phyloP scores from a whole-genome alignment of 352 stramenopile species.

The Phytophthora sp. region DNA sequence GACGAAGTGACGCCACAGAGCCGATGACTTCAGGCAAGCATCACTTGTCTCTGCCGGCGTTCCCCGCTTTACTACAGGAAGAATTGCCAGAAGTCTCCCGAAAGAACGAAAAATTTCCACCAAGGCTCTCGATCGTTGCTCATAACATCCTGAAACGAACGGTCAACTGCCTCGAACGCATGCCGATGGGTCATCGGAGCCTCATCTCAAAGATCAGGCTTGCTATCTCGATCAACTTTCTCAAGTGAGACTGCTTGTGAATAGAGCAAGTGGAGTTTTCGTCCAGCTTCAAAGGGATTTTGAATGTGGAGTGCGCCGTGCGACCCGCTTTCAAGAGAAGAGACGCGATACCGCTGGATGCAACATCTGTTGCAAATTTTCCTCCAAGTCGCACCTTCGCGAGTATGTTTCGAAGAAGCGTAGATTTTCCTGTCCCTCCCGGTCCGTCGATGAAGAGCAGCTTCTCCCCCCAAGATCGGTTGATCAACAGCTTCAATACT shows the following conservation, averaged over 20 bases:
- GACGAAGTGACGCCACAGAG: slow-evolving; percentile 8
- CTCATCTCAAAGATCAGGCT: background rate
- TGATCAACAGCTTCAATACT: slow-evolving; percentile 6
- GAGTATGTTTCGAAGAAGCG: slow-evolving; percentile 31
- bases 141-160: background rate
- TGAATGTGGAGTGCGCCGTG: slow-evolving; percentile 46
- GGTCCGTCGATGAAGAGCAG: background rate
- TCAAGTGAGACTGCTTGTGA: slow-evolving; percentile 22
- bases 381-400: slow-evolving; percentile 37
- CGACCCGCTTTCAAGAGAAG: slow-evolving; percentile 18
- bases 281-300: slow-evolving; percentile 35
- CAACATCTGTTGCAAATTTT: slow-evolving; percentile 16
- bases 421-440: slow-evolving; percentile 29
- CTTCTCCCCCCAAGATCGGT: no score
- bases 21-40: slow-evolving; percentile 16
- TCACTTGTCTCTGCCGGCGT: background rate
- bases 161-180: background rate
- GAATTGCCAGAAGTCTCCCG: background rate
- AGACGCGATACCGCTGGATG: slow-evolving; percentile 15
- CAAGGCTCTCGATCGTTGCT: background rate
- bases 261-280: slow-evolving; percentile 12
- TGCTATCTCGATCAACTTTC: slow-evolving; percentile 7
- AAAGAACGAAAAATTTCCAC: background rate
- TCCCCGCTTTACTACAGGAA: background rate
- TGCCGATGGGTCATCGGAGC: background rate